Percentiles rank a stretch among this genome's conserved stretches.
Evolutionary conservation across 2,329 filamentous ascomycete species (phyloP).

Genomic region (Bertia moriformis): DNA sequence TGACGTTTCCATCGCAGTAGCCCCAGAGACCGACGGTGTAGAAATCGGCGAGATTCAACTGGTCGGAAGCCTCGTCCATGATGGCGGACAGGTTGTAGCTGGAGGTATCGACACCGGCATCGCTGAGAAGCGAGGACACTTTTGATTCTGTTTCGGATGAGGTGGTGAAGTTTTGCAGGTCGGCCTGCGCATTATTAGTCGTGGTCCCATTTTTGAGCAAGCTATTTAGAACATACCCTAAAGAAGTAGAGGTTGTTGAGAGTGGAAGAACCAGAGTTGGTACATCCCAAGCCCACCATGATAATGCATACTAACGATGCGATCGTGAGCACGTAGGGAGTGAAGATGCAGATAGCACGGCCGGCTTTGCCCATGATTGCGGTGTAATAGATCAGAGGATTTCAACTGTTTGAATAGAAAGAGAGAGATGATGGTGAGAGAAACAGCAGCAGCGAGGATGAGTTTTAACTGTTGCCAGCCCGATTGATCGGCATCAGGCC

Average conservation of each 20-base stretch:
- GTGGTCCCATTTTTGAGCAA: neutral
- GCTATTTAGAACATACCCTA: neutral
- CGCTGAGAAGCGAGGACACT: neutral
- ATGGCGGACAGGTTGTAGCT: neutral
- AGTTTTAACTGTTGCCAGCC: too few relatives aligned
- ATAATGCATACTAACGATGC: conserved; percentile 35
- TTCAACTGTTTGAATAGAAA: too few relatives aligned
- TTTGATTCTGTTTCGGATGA: neutral
- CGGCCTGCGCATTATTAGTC: neutral
- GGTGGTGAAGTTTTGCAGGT: neutral
- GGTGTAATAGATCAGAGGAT: too few relatives aligned
- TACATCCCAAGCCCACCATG: conserved; percentile 1
- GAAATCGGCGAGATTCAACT: conserved; percentile 34
- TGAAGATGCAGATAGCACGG: conserved; percentile 47
- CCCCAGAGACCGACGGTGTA: conserved; percentile 51
- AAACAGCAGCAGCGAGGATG: too few relatives aligned
- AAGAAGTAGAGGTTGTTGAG: conserved; percentile 2
- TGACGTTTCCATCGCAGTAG: conserved; percentile 30
- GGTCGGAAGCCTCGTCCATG: neutral
- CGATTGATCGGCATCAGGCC: too few relatives aligned
- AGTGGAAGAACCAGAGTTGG: neutral
- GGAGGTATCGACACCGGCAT: neutral
- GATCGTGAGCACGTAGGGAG: conserved; percentile 45
- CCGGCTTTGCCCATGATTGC: conserved; percentile 45
- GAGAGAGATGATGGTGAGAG: too few relatives aligned